Base-by-base conservation (phyloP, 352 stramenopile species). In the Globisporangium viniferum region DNA sequence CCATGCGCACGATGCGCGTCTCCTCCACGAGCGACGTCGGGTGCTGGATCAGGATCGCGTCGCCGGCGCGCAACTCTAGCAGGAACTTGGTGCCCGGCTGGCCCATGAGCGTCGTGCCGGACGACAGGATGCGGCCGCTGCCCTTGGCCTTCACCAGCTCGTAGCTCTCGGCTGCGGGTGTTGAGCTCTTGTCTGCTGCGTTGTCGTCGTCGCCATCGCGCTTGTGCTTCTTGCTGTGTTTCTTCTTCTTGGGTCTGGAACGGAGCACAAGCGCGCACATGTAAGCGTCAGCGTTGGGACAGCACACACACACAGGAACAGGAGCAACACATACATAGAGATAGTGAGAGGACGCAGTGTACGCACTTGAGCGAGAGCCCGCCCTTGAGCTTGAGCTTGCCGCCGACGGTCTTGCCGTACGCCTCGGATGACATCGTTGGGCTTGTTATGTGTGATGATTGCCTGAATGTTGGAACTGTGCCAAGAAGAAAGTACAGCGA, bases 1-100 rank as follows among this genome's bases (percentile, higher is more conserved):
- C 91, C 89, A 97, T 96, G 36, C 85, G 84, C 59, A 97, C 76
- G 59, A 97, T 94, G n/a, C 89, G 80, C 57, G 88, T 97, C 75
- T 97, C 91, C 62, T 97, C 89, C 20, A 74, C 61, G 5, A 96
- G 73, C 27, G 86, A 92, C 53, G 80, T 96, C n/a, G 91, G 91
- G 73, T 97, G 91, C 54, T 87, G 80, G 36, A 97, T 84, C 67
- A 97, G 80, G 49, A 97, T 78, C 4, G 91, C 91, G 68, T 97
- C 91, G 49, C 90, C 90, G 29, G 86, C 76, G 27, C 73, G 67
- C 53, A 97, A 72, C 62, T 97, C 86, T 49, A 86, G 81, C 53
- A 95, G 80, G 70, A 97, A 97, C 49, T 83, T 85, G 48, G 90
- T 80, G 63, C 86, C 90, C 44, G 87, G 62, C 66, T 94, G 84